Evolutionary conservation across 176 grass and related monocot genomes (phyloP).

Genomic region (Avena insularis): DNA sequence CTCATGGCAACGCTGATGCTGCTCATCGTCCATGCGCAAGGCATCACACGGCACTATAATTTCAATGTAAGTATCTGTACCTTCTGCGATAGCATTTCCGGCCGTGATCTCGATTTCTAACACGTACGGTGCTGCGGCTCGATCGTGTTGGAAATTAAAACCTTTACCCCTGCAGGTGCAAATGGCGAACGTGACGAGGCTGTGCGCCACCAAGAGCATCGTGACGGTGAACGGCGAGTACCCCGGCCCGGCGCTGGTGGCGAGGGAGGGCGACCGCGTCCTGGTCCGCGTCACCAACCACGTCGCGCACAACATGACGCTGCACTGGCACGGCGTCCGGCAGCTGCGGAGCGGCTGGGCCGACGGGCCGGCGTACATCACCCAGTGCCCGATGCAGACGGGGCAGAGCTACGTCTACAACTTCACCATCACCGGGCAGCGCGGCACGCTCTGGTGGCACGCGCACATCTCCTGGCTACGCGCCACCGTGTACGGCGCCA

Average conservation of each 20-base stretch:
- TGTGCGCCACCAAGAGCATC: conserved; percentile 63
- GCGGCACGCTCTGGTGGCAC: conserved; percentile 70
- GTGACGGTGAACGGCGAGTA: conserved; percentile 68
- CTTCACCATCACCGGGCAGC: conserved; percentile 53
- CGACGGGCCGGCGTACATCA: conserved; percentile 69
- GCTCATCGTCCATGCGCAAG: conserved; percentile 12
- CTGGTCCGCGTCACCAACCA: conserved; percentile 56
- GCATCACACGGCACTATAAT: conserved; percentile 25
- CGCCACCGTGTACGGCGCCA: conserved; percentile 57
- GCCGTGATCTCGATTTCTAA: background rate
- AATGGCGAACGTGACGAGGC: conserved; percentile 31
- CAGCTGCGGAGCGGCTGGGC: conserved; percentile 60
- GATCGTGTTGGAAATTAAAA: background rate
- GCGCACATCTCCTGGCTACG: conserved; percentile 56
- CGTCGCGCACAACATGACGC: conserved; percentile 50
- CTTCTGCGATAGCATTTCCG: background rate
- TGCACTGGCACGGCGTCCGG: conserved; percentile 74
- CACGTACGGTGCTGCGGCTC: background rate
- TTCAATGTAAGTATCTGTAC: background rate
- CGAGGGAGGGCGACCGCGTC: conserved; percentile 55
- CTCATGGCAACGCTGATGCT: conserved; percentile 11
- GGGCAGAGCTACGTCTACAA: conserved; percentile 50
- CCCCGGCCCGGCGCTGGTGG: conserved; percentile 61
- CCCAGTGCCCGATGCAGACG: conserved; percentile 68
- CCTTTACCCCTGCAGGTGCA: background rate